Percentiles rank a stretch among this genome's conserved stretches.
Evolutionary conservation across 2,329 filamentous ascomycete genomes (phyloP).

Genomic region (Diaporthe australafricana): DNA sequence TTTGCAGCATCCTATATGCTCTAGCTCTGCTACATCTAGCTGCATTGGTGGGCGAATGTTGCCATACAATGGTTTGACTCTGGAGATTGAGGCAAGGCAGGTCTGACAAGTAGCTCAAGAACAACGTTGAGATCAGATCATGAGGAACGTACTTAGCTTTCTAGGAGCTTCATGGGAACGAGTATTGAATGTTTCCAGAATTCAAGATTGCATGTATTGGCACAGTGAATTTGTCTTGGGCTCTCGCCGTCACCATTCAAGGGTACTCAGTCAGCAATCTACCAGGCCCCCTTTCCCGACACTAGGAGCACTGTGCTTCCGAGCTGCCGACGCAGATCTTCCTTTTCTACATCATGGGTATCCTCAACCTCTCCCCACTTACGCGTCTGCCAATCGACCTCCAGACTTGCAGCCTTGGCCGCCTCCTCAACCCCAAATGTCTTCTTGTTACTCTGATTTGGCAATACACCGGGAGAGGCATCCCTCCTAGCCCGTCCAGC

Average conservation of each 20-base stretch:
- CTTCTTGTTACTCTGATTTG: slow-evolving; percentile 42
- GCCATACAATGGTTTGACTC: neutral
- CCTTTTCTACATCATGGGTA: slow-evolving; percentile 95
- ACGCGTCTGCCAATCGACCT: slow-evolving; percentile 89
- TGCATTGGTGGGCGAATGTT: neutral
- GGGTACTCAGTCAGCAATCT: neutral
- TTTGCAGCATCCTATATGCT: neutral
- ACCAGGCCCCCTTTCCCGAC: slow-evolving; percentile 61
- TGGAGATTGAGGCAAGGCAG: neutral
- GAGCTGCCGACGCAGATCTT: slow-evolving; percentile 88
- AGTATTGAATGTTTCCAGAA: too few species aligned
- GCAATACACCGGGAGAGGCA: slow-evolving; percentile 41
- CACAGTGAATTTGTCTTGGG: neutral
- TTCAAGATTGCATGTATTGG: neutral
- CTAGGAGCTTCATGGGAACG: neutral
- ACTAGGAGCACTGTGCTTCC: slow-evolving; percentile 89
- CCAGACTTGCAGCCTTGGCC: slow-evolving; percentile 79
- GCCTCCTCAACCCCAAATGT: slow-evolving; percentile 87
- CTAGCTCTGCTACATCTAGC: neutral
- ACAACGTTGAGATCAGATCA: neutral
- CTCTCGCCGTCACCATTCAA: neutral
- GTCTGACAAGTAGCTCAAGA: neutral
- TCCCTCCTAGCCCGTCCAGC: slow-evolving; percentile 53
- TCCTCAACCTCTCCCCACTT: slow-evolving; percentile 98
- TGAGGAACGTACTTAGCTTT: neutral